Base-by-base conservation (phyloP, 2,329 filamentous ascomycete species). In the Ceratocystis lukuohia region DNA sequence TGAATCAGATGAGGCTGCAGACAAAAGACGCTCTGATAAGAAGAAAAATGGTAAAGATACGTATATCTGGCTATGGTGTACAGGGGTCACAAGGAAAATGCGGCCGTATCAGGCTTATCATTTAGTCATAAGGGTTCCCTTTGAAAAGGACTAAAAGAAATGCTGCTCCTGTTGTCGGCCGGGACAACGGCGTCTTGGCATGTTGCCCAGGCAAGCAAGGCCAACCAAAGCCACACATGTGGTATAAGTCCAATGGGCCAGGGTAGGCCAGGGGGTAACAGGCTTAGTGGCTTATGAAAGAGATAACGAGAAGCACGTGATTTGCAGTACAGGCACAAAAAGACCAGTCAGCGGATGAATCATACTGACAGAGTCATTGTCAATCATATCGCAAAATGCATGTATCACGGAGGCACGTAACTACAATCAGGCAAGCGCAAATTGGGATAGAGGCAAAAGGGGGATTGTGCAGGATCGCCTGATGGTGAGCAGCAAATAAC, bases 61-160 rank as follows among this genome's bases (percentile, higher is more conserved):
- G 37, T 4, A 41, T 12, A 12, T 41, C 37, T 41, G 25, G 30
- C 53, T n/a, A n/a, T 50, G 46, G 17, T 2, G 8, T 20, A 30
- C 53, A 30, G 28, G 28, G 25, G 28, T 59, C 53, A 12, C 28
- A 37, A 33, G n/a, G 53, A 30, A 41, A 59, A 37, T 5, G 28
- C n/a, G 28, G 15, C 53, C 33, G 25, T 33, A 59, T 37, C 53
- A 57, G 28, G 17, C 33, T 59, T n/a, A 30, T 59, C 12, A 30
- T 59, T n/a, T 33, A 1, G 53, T 59, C 53, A 59, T 30, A 59
- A 59, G 53, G 53, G 53, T 59, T 41, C 53, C n/a, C 53, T 59
- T 33, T 37, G 4, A 59, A 12, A n/a, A 37, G 5, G 1, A 17
- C 53, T 8, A 37, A 37, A 10, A 59, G 25, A 17, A 22, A 5